Conservation (phyloP, 176 grass and related monocot species). For the Eleusine coracana region DNA sequence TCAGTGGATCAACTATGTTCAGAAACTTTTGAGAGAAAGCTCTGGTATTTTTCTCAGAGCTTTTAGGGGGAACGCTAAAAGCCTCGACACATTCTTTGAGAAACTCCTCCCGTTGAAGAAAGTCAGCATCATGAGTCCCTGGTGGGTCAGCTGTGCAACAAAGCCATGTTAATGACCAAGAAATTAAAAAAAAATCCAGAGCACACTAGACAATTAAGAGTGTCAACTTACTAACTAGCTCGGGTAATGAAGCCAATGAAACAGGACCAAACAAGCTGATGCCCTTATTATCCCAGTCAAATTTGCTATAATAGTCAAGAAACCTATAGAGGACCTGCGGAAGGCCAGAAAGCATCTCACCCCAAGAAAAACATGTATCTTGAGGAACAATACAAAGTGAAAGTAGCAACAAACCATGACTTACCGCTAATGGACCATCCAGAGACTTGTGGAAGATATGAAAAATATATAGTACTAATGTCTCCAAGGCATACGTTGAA, state of each 20-base stretch:
- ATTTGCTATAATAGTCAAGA: constrained; percentile 92
- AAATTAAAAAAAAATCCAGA: constrained; percentile 32
- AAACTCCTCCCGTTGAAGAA: constrained; percentile 59
- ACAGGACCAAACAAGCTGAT: constrained; percentile 77
- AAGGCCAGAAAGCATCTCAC: constrained; percentile 34
- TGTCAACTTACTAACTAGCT: constrained; percentile 75
- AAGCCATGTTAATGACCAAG: constrained; percentile 35
- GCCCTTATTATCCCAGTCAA: constrained; percentile 88
- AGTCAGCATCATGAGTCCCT: constrained; percentile 49
- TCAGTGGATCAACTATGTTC: constrained; percentile 92
- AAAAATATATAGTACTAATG: constrained; percentile 76
- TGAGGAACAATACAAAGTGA: constrained; percentile 26
- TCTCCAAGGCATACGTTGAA: constrained; percentile 96
- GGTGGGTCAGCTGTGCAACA: constrained; percentile 56
- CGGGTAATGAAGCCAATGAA: constrained; percentile 71
- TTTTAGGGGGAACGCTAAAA: constrained; percentile 55
- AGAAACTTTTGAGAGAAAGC: constrained; percentile 70
- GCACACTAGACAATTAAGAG: not conserved
- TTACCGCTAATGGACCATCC: constrained; percentile 76
- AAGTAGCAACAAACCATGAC: constrained; percentile 19
- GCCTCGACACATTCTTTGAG: constrained; percentile 48
- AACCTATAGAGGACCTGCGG: constrained; percentile 91
- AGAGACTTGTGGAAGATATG: constrained; percentile 73
- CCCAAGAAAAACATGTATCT: constrained; percentile 10
- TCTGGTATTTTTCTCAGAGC: constrained; percentile 46